phyloP scores from a whole-genome alignment of 257 asterid genomes.

The Cinchona pubescens region DNA sequence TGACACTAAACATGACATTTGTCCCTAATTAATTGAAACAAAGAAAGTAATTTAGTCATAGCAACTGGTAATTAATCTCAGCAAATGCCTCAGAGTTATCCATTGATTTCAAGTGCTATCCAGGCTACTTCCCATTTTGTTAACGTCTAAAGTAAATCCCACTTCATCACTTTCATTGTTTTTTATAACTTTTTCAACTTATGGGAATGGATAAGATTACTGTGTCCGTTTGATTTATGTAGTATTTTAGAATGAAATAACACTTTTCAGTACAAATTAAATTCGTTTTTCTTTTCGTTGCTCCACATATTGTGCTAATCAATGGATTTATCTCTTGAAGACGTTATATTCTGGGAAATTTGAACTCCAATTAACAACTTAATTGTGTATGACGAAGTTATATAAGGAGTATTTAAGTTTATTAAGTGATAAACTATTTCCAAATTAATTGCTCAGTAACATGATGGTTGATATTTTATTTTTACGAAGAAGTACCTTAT shows the following conservation, averaged over 20 bases:
- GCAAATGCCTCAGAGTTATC: not conserved
- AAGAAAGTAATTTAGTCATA: not conserved
- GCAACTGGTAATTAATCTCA: not conserved
- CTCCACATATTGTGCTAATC: not conserved
- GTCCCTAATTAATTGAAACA: not conserved
- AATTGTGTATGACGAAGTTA: too few relatives aligned
- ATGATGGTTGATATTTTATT: too few relatives aligned
- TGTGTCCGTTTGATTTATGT: not conserved
- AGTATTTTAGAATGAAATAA: not conserved
- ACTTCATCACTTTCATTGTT: not conserved
- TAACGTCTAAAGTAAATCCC: constrained; percentile 4
- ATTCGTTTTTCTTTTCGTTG: not conserved
- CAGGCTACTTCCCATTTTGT: not conserved
- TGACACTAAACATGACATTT: not conserved
- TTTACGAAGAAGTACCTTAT: too few relatives aligned
- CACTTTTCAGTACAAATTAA: not conserved
- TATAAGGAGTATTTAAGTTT: not conserved
- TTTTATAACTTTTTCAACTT: not conserved
- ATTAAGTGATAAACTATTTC: too few relatives aligned
- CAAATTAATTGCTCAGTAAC: too few relatives aligned
- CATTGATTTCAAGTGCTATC: not conserved
- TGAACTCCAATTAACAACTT: not conserved
- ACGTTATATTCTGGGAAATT: not conserved
- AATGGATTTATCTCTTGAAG: too few relatives aligned
- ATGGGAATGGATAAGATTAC: not conserved